These are phyloP conservation scores for Hirsutella minnesotensis DNA, from an alignment of 2,329 filamentous ascomycete species.

Conservation along the genomic window DNA sequence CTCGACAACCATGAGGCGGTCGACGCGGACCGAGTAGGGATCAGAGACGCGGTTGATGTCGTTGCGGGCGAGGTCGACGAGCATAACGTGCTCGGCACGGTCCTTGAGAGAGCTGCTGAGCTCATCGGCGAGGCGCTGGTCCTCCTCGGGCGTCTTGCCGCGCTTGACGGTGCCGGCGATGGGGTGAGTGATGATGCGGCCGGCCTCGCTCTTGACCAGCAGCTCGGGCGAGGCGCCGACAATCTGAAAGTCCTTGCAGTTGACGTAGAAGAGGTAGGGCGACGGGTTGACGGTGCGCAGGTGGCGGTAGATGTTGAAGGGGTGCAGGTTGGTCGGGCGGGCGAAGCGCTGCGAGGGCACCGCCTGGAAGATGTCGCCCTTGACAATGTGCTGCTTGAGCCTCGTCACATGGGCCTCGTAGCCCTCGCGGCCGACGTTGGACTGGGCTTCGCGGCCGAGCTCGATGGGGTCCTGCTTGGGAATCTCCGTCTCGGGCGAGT, in stretches of 20 bases:
- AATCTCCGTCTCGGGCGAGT: slow-evolving; percentile 62
- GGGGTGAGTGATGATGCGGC: slow-evolving; percentile 86
- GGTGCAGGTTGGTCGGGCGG: slow-evolving; percentile 79
- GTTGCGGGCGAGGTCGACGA: slow-evolving; percentile 91
- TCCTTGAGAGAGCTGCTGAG: slow-evolving; percentile 78
- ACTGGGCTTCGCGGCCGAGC: slow-evolving; percentile 68
- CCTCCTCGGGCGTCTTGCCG: slow-evolving; percentile 69
- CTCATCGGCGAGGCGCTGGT: slow-evolving; percentile 66
- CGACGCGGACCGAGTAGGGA: slow-evolving; percentile 77
- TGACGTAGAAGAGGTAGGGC: slow-evolving; percentile 92
- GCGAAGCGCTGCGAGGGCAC: slow-evolving; percentile 92
- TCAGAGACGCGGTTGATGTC: slow-evolving; percentile 95
- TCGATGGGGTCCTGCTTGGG: slow-evolving; percentile 65
- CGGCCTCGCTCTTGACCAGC: slow-evolving; percentile 79
- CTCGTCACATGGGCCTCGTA: slow-evolving; percentile 82
- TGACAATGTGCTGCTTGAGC: slow-evolving; percentile 82
- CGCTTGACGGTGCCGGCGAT: slow-evolving; percentile 93
- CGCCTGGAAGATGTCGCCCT: slow-evolving; percentile 93
- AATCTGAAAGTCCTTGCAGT: slow-evolving; percentile 86
- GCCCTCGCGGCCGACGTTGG: slow-evolving; percentile 79
- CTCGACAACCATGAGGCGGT: slow-evolving; percentile 88
- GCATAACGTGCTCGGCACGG: slow-evolving; percentile 90
- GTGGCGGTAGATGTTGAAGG: slow-evolving; percentile 96
- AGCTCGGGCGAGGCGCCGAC: slow-evolving; percentile 92
- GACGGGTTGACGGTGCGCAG: slow-evolving; percentile 95